These are phyloP conservation scores for Rachicladosporium sp. DNA, from an alignment of 2,329 filamentous ascomycete genomes.

Conservation along the genomic window DNA sequence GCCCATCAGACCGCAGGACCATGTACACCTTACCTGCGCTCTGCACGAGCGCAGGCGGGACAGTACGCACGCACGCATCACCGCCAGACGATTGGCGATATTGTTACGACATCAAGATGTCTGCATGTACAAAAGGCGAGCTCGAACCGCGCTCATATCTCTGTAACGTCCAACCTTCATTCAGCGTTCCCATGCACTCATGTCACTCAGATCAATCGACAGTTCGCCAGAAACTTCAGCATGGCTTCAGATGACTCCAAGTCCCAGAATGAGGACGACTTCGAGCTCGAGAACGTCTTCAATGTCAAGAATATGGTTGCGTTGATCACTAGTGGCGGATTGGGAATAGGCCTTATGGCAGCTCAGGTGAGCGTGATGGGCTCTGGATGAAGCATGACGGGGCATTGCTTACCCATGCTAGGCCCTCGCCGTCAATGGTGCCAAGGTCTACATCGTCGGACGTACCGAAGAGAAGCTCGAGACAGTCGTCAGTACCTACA, in stretches of 20 bases:
- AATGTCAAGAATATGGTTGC: slow-evolving; percentile 29
- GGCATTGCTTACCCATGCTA: no score
- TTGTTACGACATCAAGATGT: slow-evolving; percentile 2
- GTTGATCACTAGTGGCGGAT: slow-evolving; percentile 32
- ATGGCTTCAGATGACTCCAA: slow-evolving; percentile 17
- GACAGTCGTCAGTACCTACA: slow-evolving; percentile 30
- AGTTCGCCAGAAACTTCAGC: slow-evolving; percentile 9
- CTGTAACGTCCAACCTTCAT: not conserved
- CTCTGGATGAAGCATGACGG: no score
- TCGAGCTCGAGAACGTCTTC: slow-evolving; percentile 24
- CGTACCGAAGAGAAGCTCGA: slow-evolving; percentile 37
- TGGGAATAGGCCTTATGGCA: slow-evolving; percentile 37
- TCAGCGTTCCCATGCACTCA: slow-evolving; percentile 2
- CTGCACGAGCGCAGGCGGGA: not conserved
- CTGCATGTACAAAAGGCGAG: not conserved
- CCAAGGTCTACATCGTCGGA: slow-evolving; percentile 38
- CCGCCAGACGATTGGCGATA: not conserved
- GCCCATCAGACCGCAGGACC: slow-evolving; percentile 1
- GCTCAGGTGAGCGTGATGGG: slow-evolving; percentile 9
- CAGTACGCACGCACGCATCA: slow-evolving; percentile 2
- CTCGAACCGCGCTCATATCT: not conserved
- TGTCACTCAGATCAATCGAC: slow-evolving; percentile 4
- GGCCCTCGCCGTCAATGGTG: slow-evolving; percentile 19
- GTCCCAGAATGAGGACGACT: slow-evolving; percentile 23
- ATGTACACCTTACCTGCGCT: slow-evolving; percentile 3